Evolutionary conservation across 495 filamentous ascomycete genomes (phyloP), one percentile per base, ranked within the genome.

Genomic region (Cercophora sp.): DNA sequence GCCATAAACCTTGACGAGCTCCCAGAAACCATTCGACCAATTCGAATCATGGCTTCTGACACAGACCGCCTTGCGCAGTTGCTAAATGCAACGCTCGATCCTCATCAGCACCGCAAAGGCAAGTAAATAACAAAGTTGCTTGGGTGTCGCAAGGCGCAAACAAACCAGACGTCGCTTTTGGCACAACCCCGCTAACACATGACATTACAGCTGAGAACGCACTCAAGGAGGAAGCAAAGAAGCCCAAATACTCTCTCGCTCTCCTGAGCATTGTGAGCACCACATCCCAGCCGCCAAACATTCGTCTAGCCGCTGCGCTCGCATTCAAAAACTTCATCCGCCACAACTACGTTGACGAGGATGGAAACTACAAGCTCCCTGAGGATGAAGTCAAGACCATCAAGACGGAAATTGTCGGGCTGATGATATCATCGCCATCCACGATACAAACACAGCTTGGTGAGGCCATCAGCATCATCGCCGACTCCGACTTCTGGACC

Each of bases 321-420:
- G 94, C 84, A 74, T 97, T 99, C 79, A 99, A 99, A 73, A 99
- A 99, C 72, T 91, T 92, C 65, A 89, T 99, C 61, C 87, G 85
- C 70, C 79, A 86, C 57, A 93, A 89, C 76, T 97, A 89, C 82
- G 85, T 85, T 19, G 60, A 97, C 68, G 92, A 95, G 62, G 88
- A 96, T 63, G 89, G 94, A 60, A 85, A 83, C 61, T 87, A 97
- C 78, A 91, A 88, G 70, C 80, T 99, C 13, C 83, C 85, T 4
- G 63, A 72, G 52, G 77, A 85, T 27, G 93, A 96, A 68, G 91
- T 97, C 37, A 67, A 69, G 5, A 87, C 88, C 22, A 94, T 99
- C 71, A 99, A 99, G 71, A 79, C 77, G 51, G 91, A 96, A 70
- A 80, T 99, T 59, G 89, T 99, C 62, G 91, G 88, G 40, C 75